Evolutionary conservation across 2,329 filamentous ascomycete species (phyloP).

Genomic region (Aschersonia sp.): DNA sequence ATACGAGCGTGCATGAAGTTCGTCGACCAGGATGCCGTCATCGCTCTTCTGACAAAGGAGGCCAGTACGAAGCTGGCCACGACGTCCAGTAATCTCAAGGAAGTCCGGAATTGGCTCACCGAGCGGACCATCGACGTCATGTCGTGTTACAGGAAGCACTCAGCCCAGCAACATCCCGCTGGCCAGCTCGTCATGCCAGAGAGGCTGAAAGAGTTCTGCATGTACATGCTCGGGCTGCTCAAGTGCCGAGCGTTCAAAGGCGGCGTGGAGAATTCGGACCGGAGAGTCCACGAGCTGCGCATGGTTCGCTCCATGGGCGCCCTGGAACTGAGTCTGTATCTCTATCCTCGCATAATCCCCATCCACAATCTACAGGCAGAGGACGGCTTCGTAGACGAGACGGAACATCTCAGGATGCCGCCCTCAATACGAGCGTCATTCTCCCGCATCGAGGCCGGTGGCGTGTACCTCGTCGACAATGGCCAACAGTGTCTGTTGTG

Average conservation of each 20-base stretch:
- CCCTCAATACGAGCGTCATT: constrained; percentile 71
- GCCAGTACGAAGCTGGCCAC: constrained; percentile 70
- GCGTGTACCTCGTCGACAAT: constrained; percentile 90
- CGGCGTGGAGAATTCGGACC: constrained; percentile 79
- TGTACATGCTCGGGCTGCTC: constrained; percentile 84
- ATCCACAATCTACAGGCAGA: constrained; percentile 78
- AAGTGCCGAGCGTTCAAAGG: constrained; percentile 92
- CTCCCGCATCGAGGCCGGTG: constrained; percentile 77
- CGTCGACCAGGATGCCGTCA: constrained; percentile 89
- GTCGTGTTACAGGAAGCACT: constrained; percentile 84
- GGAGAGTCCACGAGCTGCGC: constrained; percentile 80
- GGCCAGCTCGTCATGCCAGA: constrained; percentile 92
- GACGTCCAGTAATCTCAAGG: constrained; percentile 61
- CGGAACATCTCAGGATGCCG: constrained; percentile 77
- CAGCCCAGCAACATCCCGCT: constrained; percentile 71
- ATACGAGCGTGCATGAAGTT: constrained; percentile 79
- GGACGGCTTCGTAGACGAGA: constrained; percentile 88
- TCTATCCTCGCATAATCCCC: constrained; percentile 88
- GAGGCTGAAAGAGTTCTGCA: constrained; percentile 87
- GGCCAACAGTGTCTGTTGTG: constrained; percentile 85
- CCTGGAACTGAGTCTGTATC: constrained; percentile 74
- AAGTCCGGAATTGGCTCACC: constrained; percentile 68
- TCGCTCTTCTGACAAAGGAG: constrained; percentile 82
- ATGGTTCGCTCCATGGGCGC: constrained; percentile 81
- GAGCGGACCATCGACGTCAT: constrained; percentile 91